Evolutionary conservation across 345 rosid species (phyloP), one percentile per base, ranked within the genome.

Genomic region (Pistacia atlantica): DNA sequence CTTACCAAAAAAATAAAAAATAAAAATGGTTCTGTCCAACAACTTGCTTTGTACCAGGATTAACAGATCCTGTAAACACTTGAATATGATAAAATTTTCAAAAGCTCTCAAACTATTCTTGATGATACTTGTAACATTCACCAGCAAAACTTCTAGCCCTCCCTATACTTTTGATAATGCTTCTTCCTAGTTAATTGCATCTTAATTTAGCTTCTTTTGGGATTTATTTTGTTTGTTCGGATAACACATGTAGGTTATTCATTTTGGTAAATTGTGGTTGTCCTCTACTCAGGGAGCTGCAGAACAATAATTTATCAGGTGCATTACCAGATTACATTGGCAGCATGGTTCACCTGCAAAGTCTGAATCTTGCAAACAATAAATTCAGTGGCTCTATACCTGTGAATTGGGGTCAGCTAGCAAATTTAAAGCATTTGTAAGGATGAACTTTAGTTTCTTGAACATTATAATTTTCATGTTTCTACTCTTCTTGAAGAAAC

Each of bases 371-470:
- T 20, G 95, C 97, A 46, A 84, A 85, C 72, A 95, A 95, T 76
- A 86, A 83, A 73, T 90, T 95, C 90, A 86, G 63, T 48, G 97
- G 98, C 67, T 84, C 92, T 8, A 90, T 95, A 84, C 98, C 98
- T 1, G 14, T 54, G 31, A 72, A 80, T 70, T 95, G 97, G 98
- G 85, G 82, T 58, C 87, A 81, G 72, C 90, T 95, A 65, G 77
- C 89, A 11, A 87, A 91, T 80, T 87, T 95, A 72, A 90, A 88
- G 81, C 77, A 84, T 79, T 74, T 95, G 97, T 95, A 85, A 86
- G 92, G 74, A 71, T 68, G 22, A 28, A 1, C 17, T 67, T n/a
- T 69, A 38, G 48, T 70, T 17, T 49, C 63, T 6, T 45, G 42
- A 38, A 71, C 56, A 42, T 62, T 65, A 69, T 11, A 16, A 46